These are phyloP conservation scores for Fagopyrum homotropicum DNA, from an alignment of 148 eudicot genomes.

Conservation along the genomic window DNA sequence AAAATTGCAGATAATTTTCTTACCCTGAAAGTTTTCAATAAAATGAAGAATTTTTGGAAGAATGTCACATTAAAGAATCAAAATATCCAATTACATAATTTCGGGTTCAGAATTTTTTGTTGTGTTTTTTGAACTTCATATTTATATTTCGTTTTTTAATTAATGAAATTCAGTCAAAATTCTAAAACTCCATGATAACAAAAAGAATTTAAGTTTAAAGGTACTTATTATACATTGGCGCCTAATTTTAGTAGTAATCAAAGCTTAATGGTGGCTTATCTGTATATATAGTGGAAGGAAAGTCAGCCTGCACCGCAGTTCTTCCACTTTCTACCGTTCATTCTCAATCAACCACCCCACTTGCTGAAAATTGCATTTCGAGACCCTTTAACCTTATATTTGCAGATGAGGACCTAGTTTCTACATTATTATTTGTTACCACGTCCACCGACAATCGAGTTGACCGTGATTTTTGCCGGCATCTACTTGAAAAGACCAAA, in stretches of 20 bases:
- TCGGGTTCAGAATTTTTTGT: too few relatives aligned
- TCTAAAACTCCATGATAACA: neutral
- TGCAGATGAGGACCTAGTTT: neutral
- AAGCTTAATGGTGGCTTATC: neutral
- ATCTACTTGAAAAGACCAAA: neutral
- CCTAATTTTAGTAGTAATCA: neutral
- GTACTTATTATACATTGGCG: neutral
- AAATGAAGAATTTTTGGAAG: neutral
- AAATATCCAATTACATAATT: too few relatives aligned
- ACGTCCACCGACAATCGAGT: neutral
- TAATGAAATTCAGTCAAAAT: neutral
- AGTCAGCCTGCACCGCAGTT: neutral
- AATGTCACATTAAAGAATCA: neutral
- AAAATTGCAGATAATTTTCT: neutral
- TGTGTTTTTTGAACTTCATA: neutral
- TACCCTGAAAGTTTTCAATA: neutral
- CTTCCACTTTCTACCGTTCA: neutral
- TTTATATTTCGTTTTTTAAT: neutral
- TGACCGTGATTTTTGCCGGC: neutral
- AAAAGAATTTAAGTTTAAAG: neutral
- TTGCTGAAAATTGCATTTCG: neutral
- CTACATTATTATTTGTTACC: neutral
- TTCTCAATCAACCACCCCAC: neutral
- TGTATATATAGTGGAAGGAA: neutral
- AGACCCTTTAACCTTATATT: neutral